Percentiles rank a stretch among this genome's conserved stretches.
Evolutionary conservation across 306 rosid species (phyloP).

Genomic region (Parietaria judaica): DNA sequence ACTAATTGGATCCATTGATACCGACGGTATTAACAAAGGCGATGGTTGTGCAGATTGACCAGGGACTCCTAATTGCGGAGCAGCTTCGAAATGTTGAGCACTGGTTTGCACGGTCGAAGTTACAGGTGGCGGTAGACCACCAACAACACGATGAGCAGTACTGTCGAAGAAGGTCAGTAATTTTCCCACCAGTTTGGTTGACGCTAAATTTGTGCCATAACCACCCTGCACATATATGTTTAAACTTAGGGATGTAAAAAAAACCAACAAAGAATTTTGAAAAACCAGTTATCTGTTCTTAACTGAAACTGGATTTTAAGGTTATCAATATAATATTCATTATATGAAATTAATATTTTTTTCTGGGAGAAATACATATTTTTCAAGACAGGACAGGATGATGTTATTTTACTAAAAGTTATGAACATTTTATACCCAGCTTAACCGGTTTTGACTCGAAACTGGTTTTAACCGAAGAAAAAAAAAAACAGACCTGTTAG

Average conservation of each 20-base stretch:
- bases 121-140: conserved; percentile 81
- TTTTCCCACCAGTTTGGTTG: conserved; percentile 71
- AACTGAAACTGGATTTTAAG: too few species aligned
- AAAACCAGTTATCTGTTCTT: too few species aligned
- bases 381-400: too few species aligned
- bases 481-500: too few species aligned
- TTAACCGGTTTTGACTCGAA: too few species aligned
- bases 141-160: conserved; percentile 92
- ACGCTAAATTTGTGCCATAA: conserved; percentile 67
- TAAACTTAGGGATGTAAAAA: not conserved
- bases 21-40: conserved; percentile 78
- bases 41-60: conserved; percentile 87
- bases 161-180: conserved; percentile 76
- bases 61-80: conserved; percentile 38
- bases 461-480: too few species aligned
- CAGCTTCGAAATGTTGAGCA: conserved; percentile 44
- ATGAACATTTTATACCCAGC: too few species aligned
- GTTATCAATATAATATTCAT: too few species aligned
- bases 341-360: too few species aligned
- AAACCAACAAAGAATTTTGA: too few species aligned
- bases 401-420: too few species aligned
- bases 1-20: conserved; percentile 71
- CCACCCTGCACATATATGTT: conserved; percentile 54
- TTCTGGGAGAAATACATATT: too few species aligned
- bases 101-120: conserved; percentile 51